Conservation (phyloP, 768 basidiomycete genomes). For the Cyclocybe aegerita region DNA sequence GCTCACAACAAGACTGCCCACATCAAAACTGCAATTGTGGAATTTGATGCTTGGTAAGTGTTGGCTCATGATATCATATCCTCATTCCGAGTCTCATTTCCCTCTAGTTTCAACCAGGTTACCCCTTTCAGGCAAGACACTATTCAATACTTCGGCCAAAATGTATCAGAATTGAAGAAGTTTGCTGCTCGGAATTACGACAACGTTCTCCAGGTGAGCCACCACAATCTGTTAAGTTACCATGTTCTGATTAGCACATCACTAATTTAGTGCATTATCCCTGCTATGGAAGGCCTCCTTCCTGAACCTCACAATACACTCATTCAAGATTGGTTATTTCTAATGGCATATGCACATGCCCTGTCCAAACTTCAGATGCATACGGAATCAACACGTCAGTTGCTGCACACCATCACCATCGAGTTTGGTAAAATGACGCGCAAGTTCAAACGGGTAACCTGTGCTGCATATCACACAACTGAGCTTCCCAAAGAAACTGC, state of each 20-base stretch:
- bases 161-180: constrained; percentile 25
- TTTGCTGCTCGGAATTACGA: constrained; percentile 30
- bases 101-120: constrained; percentile 11
- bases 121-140: constrained; percentile 16
- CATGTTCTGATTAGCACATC: neutral
- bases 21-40: constrained; percentile 7
- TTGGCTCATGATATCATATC: no score
- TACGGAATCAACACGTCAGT: constrained; percentile 6
- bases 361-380: constrained; percentile 15
- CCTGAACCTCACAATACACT: constrained; percentile 15
- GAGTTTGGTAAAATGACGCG: no score
- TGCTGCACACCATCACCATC: no score
- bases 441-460: no score
- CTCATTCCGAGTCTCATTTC: neutral
- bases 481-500: no score
- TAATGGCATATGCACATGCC: constrained; percentile 7
- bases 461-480: no score
- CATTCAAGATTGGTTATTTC: constrained; percentile 9
- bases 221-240: neutral
- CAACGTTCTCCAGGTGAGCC: constrained; percentile 30
- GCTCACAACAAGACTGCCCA: no score
- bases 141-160: constrained; percentile 23
- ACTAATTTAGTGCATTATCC: constrained; percentile 28
- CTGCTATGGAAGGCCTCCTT: constrained; percentile 31
- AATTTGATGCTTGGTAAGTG: constrained; percentile 6